phyloP scores from a whole-genome alignment of 2,329 filamentous ascomycete species.

The Botrytis squamosa region DNA sequence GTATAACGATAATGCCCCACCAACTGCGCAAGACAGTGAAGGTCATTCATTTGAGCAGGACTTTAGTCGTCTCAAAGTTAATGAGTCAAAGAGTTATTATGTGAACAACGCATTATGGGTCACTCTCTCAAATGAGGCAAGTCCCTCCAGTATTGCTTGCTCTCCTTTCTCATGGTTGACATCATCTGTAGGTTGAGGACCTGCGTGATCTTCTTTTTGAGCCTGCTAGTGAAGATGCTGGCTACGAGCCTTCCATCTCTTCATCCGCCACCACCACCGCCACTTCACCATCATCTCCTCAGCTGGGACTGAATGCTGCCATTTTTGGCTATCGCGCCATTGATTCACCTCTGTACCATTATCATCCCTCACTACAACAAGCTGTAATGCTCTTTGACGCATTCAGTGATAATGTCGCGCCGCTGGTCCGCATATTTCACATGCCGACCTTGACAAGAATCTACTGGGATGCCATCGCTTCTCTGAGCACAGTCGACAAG shows the following conservation, averaged over 20 bases:
- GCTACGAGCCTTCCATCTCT: constrained; percentile 7
- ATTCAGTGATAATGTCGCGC: constrained; percentile 7
- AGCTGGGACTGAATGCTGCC: constrained; percentile 8
- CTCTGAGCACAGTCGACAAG: background rate
- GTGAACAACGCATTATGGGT: constrained; percentile 10
- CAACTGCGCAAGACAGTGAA: constrained; percentile 7
- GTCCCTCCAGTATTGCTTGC: constrained; percentile 4
- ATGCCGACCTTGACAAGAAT: background rate
- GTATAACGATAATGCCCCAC: background rate
- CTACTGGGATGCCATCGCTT: background rate
- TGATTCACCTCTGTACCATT: constrained; percentile 8
- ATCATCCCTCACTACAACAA: constrained; percentile 7
- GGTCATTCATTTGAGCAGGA: constrained; percentile 8
- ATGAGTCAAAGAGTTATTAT: constrained; percentile 10
- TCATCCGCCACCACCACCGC: constrained; percentile 5
- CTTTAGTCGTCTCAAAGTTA: constrained; percentile 6
- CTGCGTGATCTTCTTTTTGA: constrained; percentile 8
- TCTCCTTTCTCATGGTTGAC: constrained; percentile 2
- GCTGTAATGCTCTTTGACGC: constrained; percentile 3
- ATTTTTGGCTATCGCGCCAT: constrained; percentile 8
- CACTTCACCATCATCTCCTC: constrained; percentile 6
- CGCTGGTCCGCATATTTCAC: constrained; percentile 8
- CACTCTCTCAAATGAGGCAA: constrained; percentile 10
- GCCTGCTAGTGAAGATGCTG: constrained; percentile 8
- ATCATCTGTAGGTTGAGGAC: constrained; percentile 10